phyloP scores from a whole-genome alignment of 2,329 filamentous ascomycete genomes.

The Periconia macrospinosa region DNA sequence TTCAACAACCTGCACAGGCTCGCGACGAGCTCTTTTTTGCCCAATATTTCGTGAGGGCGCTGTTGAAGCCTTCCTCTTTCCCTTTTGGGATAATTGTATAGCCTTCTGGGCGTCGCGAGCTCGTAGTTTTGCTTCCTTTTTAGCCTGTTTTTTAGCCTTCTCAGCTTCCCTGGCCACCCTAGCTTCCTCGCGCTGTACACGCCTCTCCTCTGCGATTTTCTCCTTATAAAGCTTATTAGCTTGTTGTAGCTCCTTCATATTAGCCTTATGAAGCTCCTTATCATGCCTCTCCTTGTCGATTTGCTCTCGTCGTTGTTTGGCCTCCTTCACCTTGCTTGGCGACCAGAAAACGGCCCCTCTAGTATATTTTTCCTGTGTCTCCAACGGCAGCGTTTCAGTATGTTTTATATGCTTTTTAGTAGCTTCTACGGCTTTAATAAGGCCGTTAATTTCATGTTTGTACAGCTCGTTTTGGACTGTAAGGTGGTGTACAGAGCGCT shows the following conservation, averaged over 20 bases:
- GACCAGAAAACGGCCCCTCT: slow-evolving; percentile 13
- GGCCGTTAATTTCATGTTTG: slow-evolving; percentile 5
- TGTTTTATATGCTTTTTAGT: slow-evolving; percentile 9
- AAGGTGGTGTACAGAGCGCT: slow-evolving; percentile 3
- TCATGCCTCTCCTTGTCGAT: neutral
- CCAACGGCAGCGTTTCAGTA: slow-evolving; percentile 6
- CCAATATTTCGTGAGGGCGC: too few relatives aligned
- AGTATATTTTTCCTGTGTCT: slow-evolving; percentile 9
- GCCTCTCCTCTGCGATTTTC: slow-evolving; percentile 3
- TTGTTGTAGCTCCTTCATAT: too few relatives aligned
- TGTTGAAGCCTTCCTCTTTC: too few relatives aligned
- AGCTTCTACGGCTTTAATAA: slow-evolving; percentile 5
- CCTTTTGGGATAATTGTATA: neutral
- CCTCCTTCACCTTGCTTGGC: slow-evolving; percentile 5
- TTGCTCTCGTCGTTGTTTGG: neutral
- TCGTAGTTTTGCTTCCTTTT: neutral
- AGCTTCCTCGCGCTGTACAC: slow-evolving; percentile 3
- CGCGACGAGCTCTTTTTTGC: too few relatives aligned
- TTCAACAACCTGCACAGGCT: too few relatives aligned
- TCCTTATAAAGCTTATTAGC: neutral
- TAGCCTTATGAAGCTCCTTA: too few relatives aligned
- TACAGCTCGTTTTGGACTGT: slow-evolving; percentile 7
- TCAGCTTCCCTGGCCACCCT: neutral
- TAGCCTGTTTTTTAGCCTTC: neutral
- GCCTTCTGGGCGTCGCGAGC: neutral